Evolutionary conservation across 345 rosid genomes (phyloP).

Genomic region (Cardiospermum halicacabum): DNA sequence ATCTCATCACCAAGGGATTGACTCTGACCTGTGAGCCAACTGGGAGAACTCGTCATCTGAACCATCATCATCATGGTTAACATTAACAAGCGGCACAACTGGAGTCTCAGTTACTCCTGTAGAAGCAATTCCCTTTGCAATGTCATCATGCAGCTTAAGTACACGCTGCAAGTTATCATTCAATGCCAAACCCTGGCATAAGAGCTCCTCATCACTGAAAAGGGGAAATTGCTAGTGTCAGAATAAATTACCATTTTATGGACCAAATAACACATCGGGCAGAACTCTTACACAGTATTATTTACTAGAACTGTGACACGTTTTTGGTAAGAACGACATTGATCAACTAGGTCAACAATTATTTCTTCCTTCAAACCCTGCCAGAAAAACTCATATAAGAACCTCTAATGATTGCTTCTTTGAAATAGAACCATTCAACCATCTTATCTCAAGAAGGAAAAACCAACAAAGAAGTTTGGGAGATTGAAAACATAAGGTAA

Average conservation of each 20-base stretch:
- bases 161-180: constrained; percentile 87
- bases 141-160: constrained; percentile 72
- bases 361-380: constrained; percentile 88
- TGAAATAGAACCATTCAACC: background rate
- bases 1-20: background rate
- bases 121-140: constrained; percentile 51
- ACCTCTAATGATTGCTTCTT: background rate
- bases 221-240: constrained; percentile 14
- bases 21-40: constrained; percentile 68
- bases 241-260: constrained; percentile 6
- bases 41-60: constrained; percentile 85
- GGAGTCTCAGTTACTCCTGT: constrained; percentile 33
- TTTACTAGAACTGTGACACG: constrained; percentile 83
- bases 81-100: constrained; percentile 47
- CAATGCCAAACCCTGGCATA: constrained; percentile 78
- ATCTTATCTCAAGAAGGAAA: background rate
- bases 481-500: too few species aligned
- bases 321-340: constrained; percentile 80
- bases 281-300: constrained; percentile 50
- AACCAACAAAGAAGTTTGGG: background rate
- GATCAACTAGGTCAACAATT: constrained; percentile 84
- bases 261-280: constrained; percentile 2
- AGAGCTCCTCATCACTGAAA: constrained; percentile 76
- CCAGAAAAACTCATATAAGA: constrained; percentile 16
- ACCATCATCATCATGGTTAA: constrained; percentile 73